Evolutionary conservation across 495 filamentous ascomycete genomes (phyloP).

Genomic region (Gamarada debralockiae): DNA sequence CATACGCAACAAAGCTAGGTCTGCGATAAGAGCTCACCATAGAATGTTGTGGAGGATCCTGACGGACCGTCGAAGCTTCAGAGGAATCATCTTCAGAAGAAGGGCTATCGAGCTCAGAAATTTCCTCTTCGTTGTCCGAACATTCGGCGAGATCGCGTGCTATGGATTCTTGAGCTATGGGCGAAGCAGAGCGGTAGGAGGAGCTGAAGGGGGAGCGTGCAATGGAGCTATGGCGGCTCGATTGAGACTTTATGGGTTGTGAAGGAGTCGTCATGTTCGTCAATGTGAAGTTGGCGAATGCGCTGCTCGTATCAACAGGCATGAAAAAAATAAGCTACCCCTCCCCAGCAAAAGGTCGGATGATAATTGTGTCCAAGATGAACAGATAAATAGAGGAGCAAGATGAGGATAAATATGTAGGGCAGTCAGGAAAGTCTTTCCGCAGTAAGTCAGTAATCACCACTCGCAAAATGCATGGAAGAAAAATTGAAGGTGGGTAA

Average conservation of each 20-base stretch:
- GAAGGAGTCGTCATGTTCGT: conserved; percentile 20
- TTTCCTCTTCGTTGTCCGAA: conserved; percentile 38
- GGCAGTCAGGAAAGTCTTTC: neutral
- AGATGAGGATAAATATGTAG: neutral
- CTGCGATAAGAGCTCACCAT: conserved; percentile 69
- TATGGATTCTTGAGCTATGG: conserved; percentile 64
- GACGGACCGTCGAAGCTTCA: conserved; percentile 43
- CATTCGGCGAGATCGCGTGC: conserved; percentile 55
- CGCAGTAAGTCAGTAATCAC: neutral
- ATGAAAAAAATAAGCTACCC: too few species aligned
- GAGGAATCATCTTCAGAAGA: conserved; percentile 28
- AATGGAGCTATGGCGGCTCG: conserved; percentile 13
- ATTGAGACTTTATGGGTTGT: conserved; percentile 10
- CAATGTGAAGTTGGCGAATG: neutral
- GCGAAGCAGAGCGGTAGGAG: conserved; percentile 53
- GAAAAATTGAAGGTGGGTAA: neutral
- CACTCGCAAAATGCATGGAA: neutral
- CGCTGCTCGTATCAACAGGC: neutral
- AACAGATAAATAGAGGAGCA: too few species aligned
- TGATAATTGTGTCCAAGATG: too few species aligned
- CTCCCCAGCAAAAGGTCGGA: too few species aligned
- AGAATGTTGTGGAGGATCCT: conserved; percentile 37
- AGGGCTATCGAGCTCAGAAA: conserved; percentile 10
- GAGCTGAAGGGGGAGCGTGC: conserved; percentile 26
- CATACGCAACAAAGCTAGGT: conserved; percentile 61